Evolutionary conservation across 129 eudicot species (phyloP), one percentile per base, ranked within the genome.

Genomic region (Artemisia tridentata): DNA sequence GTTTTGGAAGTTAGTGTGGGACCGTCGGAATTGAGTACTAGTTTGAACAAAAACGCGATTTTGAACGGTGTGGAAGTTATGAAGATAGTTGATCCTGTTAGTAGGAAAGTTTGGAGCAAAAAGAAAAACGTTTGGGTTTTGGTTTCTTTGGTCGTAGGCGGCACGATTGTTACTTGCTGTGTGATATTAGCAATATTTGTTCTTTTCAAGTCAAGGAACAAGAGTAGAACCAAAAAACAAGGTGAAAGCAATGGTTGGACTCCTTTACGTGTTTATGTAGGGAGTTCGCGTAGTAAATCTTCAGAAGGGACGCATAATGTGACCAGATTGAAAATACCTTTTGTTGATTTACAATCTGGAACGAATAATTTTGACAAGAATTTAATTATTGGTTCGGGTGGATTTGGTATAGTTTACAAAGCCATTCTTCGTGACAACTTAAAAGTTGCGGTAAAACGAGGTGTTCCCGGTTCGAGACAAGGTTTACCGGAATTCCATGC

Each of bases 401-500:
- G 97, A 27, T 91, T 91, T 20, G 97, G 97, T 13, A 80, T 78
- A 67, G 97, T 91, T n/a, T 91, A 88, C 81, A 86, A 82, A 84
- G 97, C 87, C 12, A 74, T 80, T 51, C 86, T 88, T 61, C 68
- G 78, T 29, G 90, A 91, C 51, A 80, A 79, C 77, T 47, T 83
- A 0, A 86, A 80, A 75, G 93, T 91, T 49, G 97, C 97, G 25
- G 90, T 86, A 50, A 91, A 91, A 75, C 86, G 97, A 64, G 92
- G 92, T 15, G 79, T 91, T 53, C 97, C 90, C 0, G 97, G 96
- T 12, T 88, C 92, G 4, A 77, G 96, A 56, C 97, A 91, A 68
- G 97, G 97, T n/a, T 87, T 88, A 14, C 96, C 92, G 3, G 97
- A 91, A 51, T 91, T 91, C 79, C 97, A 86, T 7, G 62, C 90